Conservation (phyloP, 2,329 filamentous ascomycete genomes). For the Pseudopyricularia javanii region DNA sequence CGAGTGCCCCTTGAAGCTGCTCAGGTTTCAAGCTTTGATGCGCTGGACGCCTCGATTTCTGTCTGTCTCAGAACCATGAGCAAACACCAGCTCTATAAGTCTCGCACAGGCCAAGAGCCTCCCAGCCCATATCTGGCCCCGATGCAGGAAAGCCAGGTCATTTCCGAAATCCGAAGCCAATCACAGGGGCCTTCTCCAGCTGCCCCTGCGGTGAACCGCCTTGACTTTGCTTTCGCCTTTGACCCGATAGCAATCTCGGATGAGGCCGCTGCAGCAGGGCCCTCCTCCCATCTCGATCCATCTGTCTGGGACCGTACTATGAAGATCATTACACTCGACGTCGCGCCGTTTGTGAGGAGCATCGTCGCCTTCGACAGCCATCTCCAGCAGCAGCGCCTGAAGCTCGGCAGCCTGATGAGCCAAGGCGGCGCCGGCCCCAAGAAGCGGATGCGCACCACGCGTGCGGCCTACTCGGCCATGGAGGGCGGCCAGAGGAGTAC, state of each 20-base stretch:
- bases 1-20: constrained; percentile 34
- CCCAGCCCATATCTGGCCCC: neutral
- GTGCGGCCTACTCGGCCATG: constrained; percentile 55
- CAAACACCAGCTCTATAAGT: constrained; percentile 13
- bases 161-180: constrained; percentile 23
- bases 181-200: constrained; percentile 14
- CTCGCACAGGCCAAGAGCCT: neutral
- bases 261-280: constrained; percentile 14
- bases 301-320: constrained; percentile 69
- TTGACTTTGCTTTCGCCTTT: constrained; percentile 46
- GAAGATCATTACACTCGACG: constrained; percentile 54
- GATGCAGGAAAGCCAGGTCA: constrained; percentile 19
- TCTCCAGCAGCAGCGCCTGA: constrained; percentile 53
- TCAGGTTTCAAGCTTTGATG: constrained; percentile 17
- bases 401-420: constrained; percentile 41
- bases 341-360: constrained; percentile 80
- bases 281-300: constrained; percentile 38
- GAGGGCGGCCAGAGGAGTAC: constrained; percentile 52
- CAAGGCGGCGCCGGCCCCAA: constrained; percentile 19
- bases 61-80: constrained; percentile 19
- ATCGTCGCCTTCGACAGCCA: constrained; percentile 68
- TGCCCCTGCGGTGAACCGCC: constrained; percentile 24
- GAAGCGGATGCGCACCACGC: constrained; percentile 52
- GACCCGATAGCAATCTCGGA: constrained; percentile 44
- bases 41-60: constrained; percentile 17